phyloP scores from a whole-genome alignment of 192 early-diverging fungal species.

The Coemansia erecta region DNA sequence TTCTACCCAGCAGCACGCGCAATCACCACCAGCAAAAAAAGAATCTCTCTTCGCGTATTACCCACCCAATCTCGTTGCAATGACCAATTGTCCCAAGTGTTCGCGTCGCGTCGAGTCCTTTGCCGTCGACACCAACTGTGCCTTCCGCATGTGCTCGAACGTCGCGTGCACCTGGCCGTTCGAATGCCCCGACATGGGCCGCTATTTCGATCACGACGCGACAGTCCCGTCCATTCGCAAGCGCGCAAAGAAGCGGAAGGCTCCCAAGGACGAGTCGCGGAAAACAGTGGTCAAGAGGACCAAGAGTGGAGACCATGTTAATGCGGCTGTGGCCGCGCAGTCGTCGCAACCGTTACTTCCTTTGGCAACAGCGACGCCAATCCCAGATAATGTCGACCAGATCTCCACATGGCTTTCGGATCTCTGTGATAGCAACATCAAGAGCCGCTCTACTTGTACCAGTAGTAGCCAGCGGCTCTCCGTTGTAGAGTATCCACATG shows the following conservation, averaged over 20 bases:
- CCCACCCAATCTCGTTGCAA: background rate
- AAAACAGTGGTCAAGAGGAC: slow-evolving; percentile 7
- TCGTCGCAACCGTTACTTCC: too few relatives aligned
- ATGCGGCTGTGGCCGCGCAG: background rate
- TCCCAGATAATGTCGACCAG: background rate
- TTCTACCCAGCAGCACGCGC: background rate
- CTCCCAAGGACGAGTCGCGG: slow-evolving; percentile 16
- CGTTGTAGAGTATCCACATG: background rate
- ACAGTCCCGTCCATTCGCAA: slow-evolving; percentile 39
- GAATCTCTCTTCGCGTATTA: too few relatives aligned
- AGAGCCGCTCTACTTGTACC: slow-evolving; percentile 2
- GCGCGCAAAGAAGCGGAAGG: slow-evolving; percentile 42
- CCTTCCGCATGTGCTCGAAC: slow-evolving; percentile 46
- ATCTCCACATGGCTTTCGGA: slow-evolving; percentile 9
- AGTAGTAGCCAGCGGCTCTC: slow-evolving; percentile 8
- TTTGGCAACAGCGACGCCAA: background rate
- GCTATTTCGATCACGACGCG: slow-evolving; percentile 40
- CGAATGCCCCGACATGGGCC: slow-evolving; percentile 23
- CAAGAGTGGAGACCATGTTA: too few relatives aligned
- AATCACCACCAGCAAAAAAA: too few relatives aligned
- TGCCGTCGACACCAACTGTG: slow-evolving; percentile 47
- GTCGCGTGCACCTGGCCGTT: slow-evolving; percentile 44
- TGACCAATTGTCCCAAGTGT: slow-evolving; percentile 34
- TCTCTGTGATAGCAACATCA: slow-evolving; percentile 9
- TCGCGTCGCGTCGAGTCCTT: slow-evolving; percentile 22